Base-by-base conservation (phyloP, 2,329 filamentous ascomycete species). In the Colletotrichum aenigma region DNA sequence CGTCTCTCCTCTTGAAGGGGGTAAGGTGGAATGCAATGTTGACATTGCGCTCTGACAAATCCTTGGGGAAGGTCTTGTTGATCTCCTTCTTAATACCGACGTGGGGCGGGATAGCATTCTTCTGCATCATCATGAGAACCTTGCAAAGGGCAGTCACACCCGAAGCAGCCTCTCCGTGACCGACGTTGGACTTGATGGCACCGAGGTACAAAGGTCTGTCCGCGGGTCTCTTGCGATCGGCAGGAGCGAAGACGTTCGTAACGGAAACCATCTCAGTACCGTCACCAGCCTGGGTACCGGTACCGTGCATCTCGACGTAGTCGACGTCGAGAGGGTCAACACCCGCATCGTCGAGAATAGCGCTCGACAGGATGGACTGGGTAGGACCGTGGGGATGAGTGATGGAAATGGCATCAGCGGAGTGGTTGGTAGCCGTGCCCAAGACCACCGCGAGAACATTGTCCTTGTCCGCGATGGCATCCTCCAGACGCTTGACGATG, bases 301-400 rank as follows among this genome's bases (percentile, higher is more conserved):
- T 98, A 16, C 94, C 95, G 83, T 98, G 95, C 93, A 97, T 95
- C 84, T 97, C 95, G 10, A 98, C 93, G 80, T 96, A 97, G 83
- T 92, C 92, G 65, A 98, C 90, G 77, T 96, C 94, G 66, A 92
- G 89, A 3, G 95, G 93, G 80, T 96, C 93, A 26, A 97, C 89
- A 74, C 93, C 93, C 56, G 94, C 93, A 58, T 94, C 91, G 64
- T 93, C 90, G 2, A 97, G 88, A 32, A 97, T 92, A 52, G 91
- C 88, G 71, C 91, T 90, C 80, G 94, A 96, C 13, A 97, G 86
- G 64, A 90, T 87, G 15, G 94, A 91, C 83, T 97, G 95, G 0
- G 94, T 93, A 16, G 91, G 93, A 6, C 92, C 94, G 82, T 97
- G 94, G 2, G 95, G 95, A 74, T 95, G 94, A 0, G 95, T 97